Percentiles rank a stretch among this genome's conserved stretches.
These are phyloP conservation scores for Peribolospora baueri DNA, from an alignment of 768 basidiomycete genomes.

Conservation along the genomic window DNA sequence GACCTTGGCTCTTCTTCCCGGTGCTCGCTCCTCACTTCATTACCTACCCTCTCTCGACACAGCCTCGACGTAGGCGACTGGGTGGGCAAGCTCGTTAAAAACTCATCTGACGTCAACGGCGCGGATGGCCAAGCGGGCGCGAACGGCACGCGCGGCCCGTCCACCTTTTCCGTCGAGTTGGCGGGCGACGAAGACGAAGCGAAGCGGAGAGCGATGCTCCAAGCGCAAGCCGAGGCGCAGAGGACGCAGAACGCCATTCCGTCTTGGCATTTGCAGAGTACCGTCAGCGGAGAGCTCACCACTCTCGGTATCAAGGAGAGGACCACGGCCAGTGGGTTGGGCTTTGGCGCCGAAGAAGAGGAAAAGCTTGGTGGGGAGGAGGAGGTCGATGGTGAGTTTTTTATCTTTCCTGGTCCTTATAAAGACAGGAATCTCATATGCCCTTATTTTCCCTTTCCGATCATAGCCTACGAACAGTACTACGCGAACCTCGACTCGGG, in stretches of 20 bases:
- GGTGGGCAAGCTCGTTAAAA: constrained; percentile 42
- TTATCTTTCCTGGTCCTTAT: too few relatives aligned
- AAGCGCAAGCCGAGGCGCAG: constrained; percentile 59
- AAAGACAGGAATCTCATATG: too few relatives aligned
- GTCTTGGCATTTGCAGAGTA: constrained; percentile 85
- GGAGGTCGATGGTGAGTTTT: too few relatives aligned
- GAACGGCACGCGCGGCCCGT: constrained; percentile 32
- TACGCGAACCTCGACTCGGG: too few relatives aligned
- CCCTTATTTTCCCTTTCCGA: too few relatives aligned
- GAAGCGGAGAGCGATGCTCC: constrained; percentile 43
- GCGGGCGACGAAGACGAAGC: constrained; percentile 66
- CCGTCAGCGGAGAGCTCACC: constrained; percentile 76
- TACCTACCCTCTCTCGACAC: neutral
- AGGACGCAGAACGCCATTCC: constrained; percentile 71
- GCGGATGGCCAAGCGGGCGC: constrained; percentile 13
- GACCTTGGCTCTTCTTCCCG: constrained; percentile 2
- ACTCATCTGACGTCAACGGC: constrained; percentile 43
- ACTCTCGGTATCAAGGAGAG: constrained; percentile 18
- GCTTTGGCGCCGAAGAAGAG: too few relatives aligned
- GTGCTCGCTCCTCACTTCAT: too few relatives aligned
- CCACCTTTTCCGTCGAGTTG: constrained; percentile 53
- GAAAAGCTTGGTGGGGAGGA: too few relatives aligned
- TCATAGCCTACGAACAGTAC: too few relatives aligned
- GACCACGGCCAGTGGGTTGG: too few relatives aligned
- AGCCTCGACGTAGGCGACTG: constrained; percentile 65